A percentile compares a stretch with the other conserved stretches of the same genome.
Conservation (phyloP, 441 rosid species). For the Raphanus hybrid region DNA sequence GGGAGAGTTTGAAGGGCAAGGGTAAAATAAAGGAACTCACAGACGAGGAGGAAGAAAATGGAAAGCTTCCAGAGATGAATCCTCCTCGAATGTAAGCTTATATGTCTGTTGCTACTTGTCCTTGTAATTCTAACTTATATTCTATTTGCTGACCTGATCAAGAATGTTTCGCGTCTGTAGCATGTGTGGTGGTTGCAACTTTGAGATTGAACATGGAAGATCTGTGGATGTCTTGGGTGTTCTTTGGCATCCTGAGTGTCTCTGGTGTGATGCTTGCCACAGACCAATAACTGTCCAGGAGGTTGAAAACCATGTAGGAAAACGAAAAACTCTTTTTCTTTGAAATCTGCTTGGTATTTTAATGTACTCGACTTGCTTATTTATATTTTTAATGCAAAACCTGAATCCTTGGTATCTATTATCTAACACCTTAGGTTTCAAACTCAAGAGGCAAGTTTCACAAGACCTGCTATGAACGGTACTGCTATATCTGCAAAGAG, state of each 20-base stretch:
- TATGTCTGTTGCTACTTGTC: not conserved
- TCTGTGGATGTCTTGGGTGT: constrained; percentile 72
- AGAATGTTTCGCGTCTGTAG: constrained; percentile 45
- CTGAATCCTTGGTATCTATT: constrained; percentile 9
- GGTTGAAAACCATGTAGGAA: constrained; percentile 45
- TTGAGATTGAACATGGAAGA: constrained; percentile 72
- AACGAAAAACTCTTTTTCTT: no score
- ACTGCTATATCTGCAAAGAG: constrained; percentile 81
- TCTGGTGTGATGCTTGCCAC: constrained; percentile 71
- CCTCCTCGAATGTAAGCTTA: not conserved
- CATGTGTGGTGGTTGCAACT: constrained; percentile 59
- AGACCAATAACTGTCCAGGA: constrained; percentile 69
- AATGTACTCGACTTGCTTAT: not conserved
- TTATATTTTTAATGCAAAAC: constrained; percentile 20
- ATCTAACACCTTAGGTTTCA: constrained; percentile 59
- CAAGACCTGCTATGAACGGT: constrained; percentile 76
- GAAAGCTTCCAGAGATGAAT: not conserved
- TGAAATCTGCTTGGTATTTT: no score
- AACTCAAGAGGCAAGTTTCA: constrained; percentile 81
- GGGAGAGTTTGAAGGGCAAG: not conserved
- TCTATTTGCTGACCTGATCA: constrained; percentile 24
- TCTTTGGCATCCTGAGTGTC: constrained; percentile 90
- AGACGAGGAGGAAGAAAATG: not conserved
- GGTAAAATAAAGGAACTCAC: not conserved
- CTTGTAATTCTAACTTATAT: no score